A percentile compares a stretch with the other conserved stretches of the same genome.
phyloP scores from a whole-genome alignment of 306 rosid species.

The Medicago lupulina region DNA sequence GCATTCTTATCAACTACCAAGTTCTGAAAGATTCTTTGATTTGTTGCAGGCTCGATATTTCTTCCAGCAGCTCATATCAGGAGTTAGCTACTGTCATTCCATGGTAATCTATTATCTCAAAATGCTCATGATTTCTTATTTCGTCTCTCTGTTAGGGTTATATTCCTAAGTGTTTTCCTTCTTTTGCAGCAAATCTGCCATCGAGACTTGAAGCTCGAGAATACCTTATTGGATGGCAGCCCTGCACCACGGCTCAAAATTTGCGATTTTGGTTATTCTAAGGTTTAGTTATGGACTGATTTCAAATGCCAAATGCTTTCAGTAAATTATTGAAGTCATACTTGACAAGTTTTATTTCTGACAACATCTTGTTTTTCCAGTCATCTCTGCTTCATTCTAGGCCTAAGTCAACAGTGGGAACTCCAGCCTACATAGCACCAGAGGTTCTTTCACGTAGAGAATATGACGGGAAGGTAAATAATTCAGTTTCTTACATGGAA shows the following conservation, averaged over 20 bases:
- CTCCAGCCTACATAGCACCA: conserved; percentile 92
- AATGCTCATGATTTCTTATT: conserved; percentile 19
- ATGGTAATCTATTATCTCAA: conserved; percentile 53
- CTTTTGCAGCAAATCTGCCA: conserved; percentile 82
- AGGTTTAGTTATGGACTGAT: conserved; percentile 55
- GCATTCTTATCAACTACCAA: conserved; percentile 24
- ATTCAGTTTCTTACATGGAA: conserved; percentile 27
- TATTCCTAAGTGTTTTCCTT: conserved; percentile 22
- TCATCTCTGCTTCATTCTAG: conserved; percentile 88
- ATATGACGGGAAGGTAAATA: conserved; percentile 86
- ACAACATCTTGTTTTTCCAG: conserved; percentile 54
- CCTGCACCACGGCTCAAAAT: conserved; percentile 89
- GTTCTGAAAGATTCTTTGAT: conserved; percentile 21
- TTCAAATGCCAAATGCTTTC: conserved; percentile 37
- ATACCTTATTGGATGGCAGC: conserved; percentile 84
- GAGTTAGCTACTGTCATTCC: conserved; percentile 82
- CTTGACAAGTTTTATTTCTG: conserved; percentile 31
- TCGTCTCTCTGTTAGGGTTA: conserved; percentile 22
- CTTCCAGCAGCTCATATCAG: conserved; percentile 95
- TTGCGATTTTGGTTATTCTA: conserved; percentile 91
- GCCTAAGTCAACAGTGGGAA: conserved; percentile 84
- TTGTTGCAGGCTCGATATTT: conserved; percentile 79
- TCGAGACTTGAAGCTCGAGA: conserved; percentile 85
- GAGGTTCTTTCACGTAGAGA: conserved; percentile 89
- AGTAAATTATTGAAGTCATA: conserved; percentile 1